Conservation (phyloP, 2,329 filamentous ascomycete species). For the Fusarium anguioides region DNA sequence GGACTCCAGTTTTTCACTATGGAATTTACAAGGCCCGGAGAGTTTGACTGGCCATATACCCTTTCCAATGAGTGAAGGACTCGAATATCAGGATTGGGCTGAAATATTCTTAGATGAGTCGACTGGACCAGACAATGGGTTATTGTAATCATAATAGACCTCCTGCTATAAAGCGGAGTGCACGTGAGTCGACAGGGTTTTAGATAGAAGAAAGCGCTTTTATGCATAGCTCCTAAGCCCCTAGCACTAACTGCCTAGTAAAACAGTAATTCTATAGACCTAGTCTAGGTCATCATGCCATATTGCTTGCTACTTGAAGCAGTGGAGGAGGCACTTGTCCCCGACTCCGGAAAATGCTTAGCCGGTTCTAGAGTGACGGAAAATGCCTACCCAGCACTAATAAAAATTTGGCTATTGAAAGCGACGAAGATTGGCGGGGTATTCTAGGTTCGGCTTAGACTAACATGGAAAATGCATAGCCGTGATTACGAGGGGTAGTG, state of each 20-base stretch:
- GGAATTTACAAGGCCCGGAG: background rate
- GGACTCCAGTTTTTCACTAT: background rate
- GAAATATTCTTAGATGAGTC: background rate
- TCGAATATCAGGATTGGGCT: constrained; percentile 1
- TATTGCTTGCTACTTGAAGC: no score
- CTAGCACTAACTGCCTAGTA: no score
- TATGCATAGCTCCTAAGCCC: no score
- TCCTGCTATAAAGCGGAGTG: no score
- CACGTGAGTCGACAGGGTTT: no score
- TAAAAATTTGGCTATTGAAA: no score
- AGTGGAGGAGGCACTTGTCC: no score
- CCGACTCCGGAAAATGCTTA: constrained; percentile 1
- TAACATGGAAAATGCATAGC: background rate
- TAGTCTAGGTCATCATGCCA: no score
- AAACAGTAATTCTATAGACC: no score
- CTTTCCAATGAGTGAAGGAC: background rate
- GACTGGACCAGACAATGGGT: background rate
- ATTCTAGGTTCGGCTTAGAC: no score
- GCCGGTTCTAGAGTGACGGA: background rate
- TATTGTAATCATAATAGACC: background rate
- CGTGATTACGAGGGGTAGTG: background rate
- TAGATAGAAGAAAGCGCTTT: no score
- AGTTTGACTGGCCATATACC: background rate
- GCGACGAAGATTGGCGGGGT: no score
- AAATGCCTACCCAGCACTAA: background rate